A percentile compares a stretch with the other conserved stretches of the same genome.
Conservation (phyloP, 495 filamentous ascomycete genomes). For the Xylaria bambusicola region DNA sequence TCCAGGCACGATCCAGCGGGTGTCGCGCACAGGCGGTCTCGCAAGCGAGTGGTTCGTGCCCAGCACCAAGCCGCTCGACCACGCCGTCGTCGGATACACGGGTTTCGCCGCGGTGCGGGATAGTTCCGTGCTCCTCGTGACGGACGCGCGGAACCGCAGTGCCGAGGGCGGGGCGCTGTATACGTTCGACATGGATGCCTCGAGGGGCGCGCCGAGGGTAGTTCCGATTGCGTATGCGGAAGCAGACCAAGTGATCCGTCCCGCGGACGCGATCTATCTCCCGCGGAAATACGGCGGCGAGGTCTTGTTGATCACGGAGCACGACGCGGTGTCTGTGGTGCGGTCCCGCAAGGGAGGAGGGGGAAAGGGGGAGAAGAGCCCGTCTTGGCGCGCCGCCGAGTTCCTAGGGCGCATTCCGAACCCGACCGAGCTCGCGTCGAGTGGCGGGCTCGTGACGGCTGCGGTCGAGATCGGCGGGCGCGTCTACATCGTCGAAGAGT, state of each 20-base stretch:
- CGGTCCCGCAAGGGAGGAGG: slow-evolving; percentile 26
- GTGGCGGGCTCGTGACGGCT: slow-evolving; percentile 22
- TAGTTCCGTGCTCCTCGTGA: slow-evolving; percentile 26
- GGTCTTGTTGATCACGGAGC: slow-evolving; percentile 34
- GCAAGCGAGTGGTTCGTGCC: slow-evolving; percentile 33
- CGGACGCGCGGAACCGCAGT: slow-evolving; percentile 25
- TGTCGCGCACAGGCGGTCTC: slow-evolving; percentile 26
- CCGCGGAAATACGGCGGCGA: slow-evolving; percentile 38
- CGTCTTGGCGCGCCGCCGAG: slow-evolving; percentile 40
- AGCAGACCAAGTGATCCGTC: slow-evolving; percentile 13
- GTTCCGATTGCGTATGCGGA: slow-evolving; percentile 24
- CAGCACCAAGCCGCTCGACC: slow-evolving; percentile 5
- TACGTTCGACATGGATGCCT: slow-evolving; percentile 32
- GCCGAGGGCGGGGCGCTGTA: slow-evolving; percentile 32
- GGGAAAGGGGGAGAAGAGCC: background rate
- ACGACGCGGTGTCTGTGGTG: slow-evolving; percentile 33
- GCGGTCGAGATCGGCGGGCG: slow-evolving; percentile 33
- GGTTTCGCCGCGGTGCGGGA: slow-evolving; percentile 34
- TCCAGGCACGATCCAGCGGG: slow-evolving; percentile 33
- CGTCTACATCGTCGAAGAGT: slow-evolving; percentile 30
- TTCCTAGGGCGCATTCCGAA: slow-evolving; percentile 35
- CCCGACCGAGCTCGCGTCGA: slow-evolving; percentile 18
- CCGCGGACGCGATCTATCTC: slow-evolving; percentile 38
- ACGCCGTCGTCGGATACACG: slow-evolving; percentile 28
- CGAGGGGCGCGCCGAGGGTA: slow-evolving; percentile 22